Conservation (phyloP, 257 asterid species). For the Primulina tabacum region DNA sequence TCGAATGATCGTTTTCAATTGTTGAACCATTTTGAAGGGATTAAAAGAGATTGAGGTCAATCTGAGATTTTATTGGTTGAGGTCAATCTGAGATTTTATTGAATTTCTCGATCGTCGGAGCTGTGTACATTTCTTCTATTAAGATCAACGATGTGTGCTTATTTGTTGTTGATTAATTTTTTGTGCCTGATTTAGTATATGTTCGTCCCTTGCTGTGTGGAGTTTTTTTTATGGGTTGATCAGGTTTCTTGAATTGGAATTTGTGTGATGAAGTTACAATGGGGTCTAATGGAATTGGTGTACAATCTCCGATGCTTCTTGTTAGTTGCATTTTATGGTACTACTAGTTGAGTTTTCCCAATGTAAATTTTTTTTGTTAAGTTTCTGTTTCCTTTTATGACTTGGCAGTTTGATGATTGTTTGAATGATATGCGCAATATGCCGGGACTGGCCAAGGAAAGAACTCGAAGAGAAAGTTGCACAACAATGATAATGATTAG, state of each 20-base stretch:
- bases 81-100: constrained; percentile 23
- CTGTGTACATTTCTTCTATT: constrained; percentile 8
- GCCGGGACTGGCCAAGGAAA: constrained; percentile 48
- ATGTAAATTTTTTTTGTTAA: not conserved
- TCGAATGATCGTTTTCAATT: not conserved
- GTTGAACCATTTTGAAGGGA: too few relatives aligned
- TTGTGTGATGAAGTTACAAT: constrained; percentile 26
- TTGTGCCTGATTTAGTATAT: constrained; percentile 25
- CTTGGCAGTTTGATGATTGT: constrained; percentile 34
- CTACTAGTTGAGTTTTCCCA: constrained; percentile 19
- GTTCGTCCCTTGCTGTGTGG: constrained; percentile 20
- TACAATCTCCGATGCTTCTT: constrained; percentile 10
- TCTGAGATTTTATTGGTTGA: constrained; percentile 26
- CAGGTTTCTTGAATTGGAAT: constrained; percentile 38
- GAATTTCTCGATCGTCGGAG: constrained; percentile 20
- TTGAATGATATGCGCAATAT: constrained; percentile 32
- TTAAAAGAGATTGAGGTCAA: not conserved
- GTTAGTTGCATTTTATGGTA: constrained; percentile 13
- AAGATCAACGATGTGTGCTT: constrained; percentile 11
- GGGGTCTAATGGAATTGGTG: constrained; percentile 21
- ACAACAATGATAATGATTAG: too few relatives aligned
- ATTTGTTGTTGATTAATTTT: constrained; percentile 14
- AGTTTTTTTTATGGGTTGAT: constrained; percentile 23
- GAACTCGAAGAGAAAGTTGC: too few relatives aligned
- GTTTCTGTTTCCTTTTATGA: constrained; percentile 12